Evolutionary conservation across 345 rosid genomes (phyloP).

Genomic region (Carallia pectinifolia): DNA sequence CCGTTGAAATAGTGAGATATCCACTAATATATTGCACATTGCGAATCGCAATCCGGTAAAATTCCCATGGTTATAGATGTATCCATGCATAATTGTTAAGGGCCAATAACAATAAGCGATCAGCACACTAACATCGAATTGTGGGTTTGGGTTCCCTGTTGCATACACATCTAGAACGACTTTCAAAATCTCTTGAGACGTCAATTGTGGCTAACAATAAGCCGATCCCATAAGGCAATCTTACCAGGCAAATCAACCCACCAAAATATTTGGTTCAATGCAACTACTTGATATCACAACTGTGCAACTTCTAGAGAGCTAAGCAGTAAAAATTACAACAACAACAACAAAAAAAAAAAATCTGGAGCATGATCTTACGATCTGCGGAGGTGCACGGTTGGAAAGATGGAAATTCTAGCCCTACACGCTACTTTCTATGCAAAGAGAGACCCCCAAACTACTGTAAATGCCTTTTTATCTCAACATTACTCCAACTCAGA

Average conservation of each 20-base stretch:
- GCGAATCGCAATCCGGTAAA: no score
- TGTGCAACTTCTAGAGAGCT: neutral
- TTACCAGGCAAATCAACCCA: conserved; percentile 3
- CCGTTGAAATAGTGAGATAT: no score
- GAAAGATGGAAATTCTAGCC: neutral
- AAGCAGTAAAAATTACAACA: neutral
- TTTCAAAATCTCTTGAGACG: no score
- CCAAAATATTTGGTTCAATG: conserved; percentile 4
- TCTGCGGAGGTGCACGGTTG: neutral
- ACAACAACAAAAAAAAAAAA: neutral
- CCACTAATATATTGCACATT: no score
- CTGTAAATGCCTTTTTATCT: conserved; percentile 7
- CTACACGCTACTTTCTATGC: conserved; percentile 4
- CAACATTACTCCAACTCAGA: neutral
- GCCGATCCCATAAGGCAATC: neutral
- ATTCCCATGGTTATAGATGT: no score
- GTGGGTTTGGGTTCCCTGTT: no score
- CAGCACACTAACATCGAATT: no score
- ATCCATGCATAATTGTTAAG: no score
- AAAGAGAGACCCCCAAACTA: neutral
- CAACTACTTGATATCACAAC: conserved; percentile 6
- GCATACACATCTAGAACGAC: no score
- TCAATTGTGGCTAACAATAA: neutral
- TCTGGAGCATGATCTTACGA: neutral
- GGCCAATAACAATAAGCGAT: no score